Conservation (phyloP, 805 yeast genomes). For the Metschnikowia amazonensis region DNA sequence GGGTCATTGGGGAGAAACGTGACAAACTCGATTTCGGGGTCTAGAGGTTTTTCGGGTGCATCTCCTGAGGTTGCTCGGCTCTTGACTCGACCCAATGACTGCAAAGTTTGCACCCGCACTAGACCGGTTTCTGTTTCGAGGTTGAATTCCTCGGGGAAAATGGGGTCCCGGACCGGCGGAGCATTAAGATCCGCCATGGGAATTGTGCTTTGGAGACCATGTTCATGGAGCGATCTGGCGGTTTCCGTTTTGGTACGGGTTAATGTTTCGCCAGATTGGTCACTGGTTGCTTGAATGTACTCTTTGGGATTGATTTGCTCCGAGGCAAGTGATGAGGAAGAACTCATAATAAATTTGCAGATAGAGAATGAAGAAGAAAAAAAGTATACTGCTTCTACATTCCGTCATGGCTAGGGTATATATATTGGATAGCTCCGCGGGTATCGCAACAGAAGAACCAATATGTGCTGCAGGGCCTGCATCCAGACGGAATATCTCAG, state of each 20-base stretch:
- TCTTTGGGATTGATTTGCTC: constrained; percentile 15
- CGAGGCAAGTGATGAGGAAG: constrained; percentile 11
- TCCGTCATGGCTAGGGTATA: neutral
- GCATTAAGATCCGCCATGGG: constrained; percentile 50
- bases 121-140: constrained; percentile 85
- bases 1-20: constrained; percentile 79
- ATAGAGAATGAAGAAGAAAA: too few relatives aligned
- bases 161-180: constrained; percentile 53
- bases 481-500: neutral
- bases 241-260: constrained; percentile 61
- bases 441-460: neutral
- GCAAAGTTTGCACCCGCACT: constrained; percentile 75
- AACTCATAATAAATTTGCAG: constrained; percentile 7
- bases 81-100: constrained; percentile 54
- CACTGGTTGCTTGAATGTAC: constrained; percentile 4
- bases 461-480: neutral
- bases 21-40: constrained; percentile 73
- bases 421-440: constrained; percentile 1
- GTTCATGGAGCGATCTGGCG: constrained; percentile 57
- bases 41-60: constrained; percentile 25
- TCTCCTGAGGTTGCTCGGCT: constrained; percentile 28
- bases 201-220: constrained; percentile 54
- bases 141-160: constrained; percentile 91
- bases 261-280: constrained; percentile 6
- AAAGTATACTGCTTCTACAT: too few relatives aligned